A percentile compares a stretch with the other conserved stretches of the same genome.
Evolutionary conservation across 768 basidiomycete species (phyloP).

Genomic region (Lenzites betulinus): DNA sequence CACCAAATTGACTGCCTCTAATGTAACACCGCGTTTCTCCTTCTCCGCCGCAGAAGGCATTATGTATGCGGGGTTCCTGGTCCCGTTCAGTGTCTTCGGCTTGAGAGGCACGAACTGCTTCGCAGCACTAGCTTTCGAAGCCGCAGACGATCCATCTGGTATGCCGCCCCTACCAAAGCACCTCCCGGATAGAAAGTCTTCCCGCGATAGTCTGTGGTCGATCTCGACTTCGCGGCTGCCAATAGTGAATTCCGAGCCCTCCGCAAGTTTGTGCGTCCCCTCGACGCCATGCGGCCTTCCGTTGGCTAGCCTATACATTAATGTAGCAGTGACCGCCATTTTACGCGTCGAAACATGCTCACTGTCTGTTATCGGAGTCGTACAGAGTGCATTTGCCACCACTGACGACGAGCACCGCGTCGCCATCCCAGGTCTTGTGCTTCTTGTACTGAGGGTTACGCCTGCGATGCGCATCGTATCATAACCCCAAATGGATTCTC

Average conservation of each 20-base stretch:
- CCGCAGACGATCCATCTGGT: conserved; percentile 18
- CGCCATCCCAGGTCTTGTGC: conserved; percentile 91
- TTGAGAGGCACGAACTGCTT: conserved; percentile 35
- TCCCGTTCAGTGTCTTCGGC: conserved; percentile 33
- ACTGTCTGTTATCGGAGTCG: conserved; percentile 69
- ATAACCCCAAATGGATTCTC: background rate
- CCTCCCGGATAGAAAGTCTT: conserved; percentile 62
- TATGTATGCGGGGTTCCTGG: conserved; percentile 23
- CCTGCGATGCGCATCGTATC: conserved; percentile 40
- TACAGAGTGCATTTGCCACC: conserved; percentile 49
- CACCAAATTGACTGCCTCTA: conserved; percentile 40
- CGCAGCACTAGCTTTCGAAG: conserved; percentile 33
- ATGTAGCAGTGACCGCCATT: background rate
- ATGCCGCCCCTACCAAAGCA: conserved; percentile 53
- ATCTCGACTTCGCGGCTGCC: conserved; percentile 66
- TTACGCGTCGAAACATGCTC: background rate
- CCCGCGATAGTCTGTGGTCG: conserved; percentile 54
- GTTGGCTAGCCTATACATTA: conserved; percentile 44
- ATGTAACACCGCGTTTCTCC: conserved; percentile 35
- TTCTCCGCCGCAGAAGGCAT: conserved; percentile 29
- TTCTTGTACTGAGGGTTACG: conserved; percentile 73
- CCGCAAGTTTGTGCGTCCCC: conserved; percentile 36
- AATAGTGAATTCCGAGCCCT: conserved; percentile 41
- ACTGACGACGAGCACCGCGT: conserved; percentile 61
- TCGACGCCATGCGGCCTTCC: conserved; percentile 49